Percentiles rank a stretch among this genome's conserved stretches.
phyloP scores from a whole-genome alignment of 1,284 basidiomycete species.

The Leccinum pachyderme region DNA sequence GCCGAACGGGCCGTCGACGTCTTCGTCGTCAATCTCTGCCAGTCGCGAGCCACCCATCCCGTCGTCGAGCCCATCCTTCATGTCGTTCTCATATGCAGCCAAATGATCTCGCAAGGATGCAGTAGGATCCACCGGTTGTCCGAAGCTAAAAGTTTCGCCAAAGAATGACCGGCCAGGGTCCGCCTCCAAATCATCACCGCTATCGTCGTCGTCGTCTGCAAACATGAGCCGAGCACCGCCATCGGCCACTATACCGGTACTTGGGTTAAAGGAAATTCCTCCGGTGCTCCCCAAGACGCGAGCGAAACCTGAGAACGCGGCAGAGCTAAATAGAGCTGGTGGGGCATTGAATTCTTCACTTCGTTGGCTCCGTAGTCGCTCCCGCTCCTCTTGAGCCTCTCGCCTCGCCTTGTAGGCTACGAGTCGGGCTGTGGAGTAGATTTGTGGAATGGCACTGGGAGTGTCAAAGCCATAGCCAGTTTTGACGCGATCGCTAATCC shows the following conservation, averaged over 20 bases:
- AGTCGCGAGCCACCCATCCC: conserved; percentile 28
- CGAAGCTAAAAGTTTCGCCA: conserved; percentile 44
- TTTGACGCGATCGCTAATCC: conserved; percentile 87
- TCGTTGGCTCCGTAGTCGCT: conserved; percentile 47
- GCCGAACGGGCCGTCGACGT: conserved; percentile 33
- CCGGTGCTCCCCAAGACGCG: conserved; percentile 48
- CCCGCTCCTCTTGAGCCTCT: conserved; percentile 54
- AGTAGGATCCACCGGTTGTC: conserved; percentile 46
- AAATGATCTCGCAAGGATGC: conserved; percentile 58
- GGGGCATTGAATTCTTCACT: conserved; percentile 26
- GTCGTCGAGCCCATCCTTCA: conserved; percentile 32
- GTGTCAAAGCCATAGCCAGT: conserved; percentile 71
- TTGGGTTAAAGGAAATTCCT: conserved; percentile 58
- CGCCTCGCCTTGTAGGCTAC: conserved; percentile 56
- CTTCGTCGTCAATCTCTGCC: conserved; percentile 31
- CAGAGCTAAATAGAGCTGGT: conserved; percentile 27
- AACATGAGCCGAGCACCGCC: conserved; percentile 53
- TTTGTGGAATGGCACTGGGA: conserved; percentile 62
- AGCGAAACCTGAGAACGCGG: conserved; percentile 40
- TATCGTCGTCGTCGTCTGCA: conserved; percentile 56
- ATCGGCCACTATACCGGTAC: conserved; percentile 48
- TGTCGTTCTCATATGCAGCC: conserved; percentile 56
- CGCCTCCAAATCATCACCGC: conserved; percentile 44
- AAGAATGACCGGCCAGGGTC: conserved; percentile 45
- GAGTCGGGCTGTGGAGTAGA: conserved; percentile 63